These are phyloP conservation scores for Globisporangium solare DNA, from an alignment of 352 stramenopile genomes.

Conservation along the genomic window DNA sequence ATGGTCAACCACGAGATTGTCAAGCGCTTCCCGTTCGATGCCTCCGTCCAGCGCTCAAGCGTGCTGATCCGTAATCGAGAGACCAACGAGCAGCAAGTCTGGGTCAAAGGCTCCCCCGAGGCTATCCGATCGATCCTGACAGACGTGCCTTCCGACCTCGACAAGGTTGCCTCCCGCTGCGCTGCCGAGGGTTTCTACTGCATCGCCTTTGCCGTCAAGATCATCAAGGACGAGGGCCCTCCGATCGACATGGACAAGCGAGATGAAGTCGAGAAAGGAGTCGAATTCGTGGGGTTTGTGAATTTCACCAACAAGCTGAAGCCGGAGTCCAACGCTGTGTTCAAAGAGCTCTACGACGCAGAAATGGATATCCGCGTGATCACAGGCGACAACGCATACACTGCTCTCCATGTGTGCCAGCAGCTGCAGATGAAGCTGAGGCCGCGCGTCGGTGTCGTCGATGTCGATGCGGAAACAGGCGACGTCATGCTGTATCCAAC, in stretches of 20 bases:
- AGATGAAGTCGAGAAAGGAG: slow-evolving; percentile 69
- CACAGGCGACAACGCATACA: slow-evolving; percentile 85
- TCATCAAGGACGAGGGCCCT: slow-evolving; percentile 29
- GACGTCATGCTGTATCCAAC: slow-evolving; percentile 22
- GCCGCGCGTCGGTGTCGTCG: slow-evolving; percentile 40
- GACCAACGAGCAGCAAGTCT: slow-evolving; percentile 48
- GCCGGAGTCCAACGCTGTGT: slow-evolving; percentile 71
- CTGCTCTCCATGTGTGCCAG: slow-evolving; percentile 60
- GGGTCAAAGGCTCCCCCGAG: slow-evolving; percentile 69
- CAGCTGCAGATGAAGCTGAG: slow-evolving; percentile 75
- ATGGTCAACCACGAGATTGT: too few relatives aligned
- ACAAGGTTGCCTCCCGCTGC: slow-evolving; percentile 47
- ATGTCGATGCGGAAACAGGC: slow-evolving; percentile 44
- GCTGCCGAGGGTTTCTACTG: slow-evolving; percentile 86
- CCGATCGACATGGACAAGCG: slow-evolving; percentile 54
- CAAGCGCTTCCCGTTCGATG: slow-evolving; percentile 72
- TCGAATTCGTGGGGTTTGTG: slow-evolving; percentile 84
- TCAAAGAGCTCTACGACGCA: slow-evolving; percentile 68
- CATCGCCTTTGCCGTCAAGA: slow-evolving; percentile 33
- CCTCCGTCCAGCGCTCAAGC: slow-evolving; percentile 59
- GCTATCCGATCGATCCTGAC: slow-evolving; percentile 39
- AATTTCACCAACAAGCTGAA: slow-evolving; percentile 90
- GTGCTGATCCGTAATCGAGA: slow-evolving; percentile 72
- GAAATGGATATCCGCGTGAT: slow-evolving; percentile 84
- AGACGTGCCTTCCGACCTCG: slow-evolving; percentile 62